Conservation (phyloP, 179 eudicot genomes). For the Sideroxylon spinosum region DNA sequence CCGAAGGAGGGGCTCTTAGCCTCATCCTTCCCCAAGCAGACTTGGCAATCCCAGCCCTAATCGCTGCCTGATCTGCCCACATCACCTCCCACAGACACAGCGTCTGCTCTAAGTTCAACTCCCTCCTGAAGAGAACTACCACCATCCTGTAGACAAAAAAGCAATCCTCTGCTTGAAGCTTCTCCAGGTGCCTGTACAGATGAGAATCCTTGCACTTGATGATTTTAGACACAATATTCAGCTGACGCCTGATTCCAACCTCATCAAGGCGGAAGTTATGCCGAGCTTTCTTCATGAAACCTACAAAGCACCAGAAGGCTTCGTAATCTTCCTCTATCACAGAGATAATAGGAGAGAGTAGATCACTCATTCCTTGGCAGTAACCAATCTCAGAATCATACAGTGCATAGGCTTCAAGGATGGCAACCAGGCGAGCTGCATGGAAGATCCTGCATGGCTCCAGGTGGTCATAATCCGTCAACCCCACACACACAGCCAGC, state of each 20-base stretch:
- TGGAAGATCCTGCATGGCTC: constrained; percentile 56
- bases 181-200: constrained; percentile 58
- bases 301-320: constrained; percentile 73
- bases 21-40: constrained; percentile 52
- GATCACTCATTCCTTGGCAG: constrained; percentile 75
- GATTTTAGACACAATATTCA: constrained; percentile 46
- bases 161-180: constrained; percentile 65
- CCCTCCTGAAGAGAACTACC: constrained; percentile 65
- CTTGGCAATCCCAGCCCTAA: constrained; percentile 52
- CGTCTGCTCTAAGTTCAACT: constrained; percentile 58
- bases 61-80: constrained; percentile 74
- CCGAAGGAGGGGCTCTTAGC: constrained; percentile 56
- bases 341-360: constrained; percentile 59
- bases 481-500: constrained; percentile 48
- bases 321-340: constrained; percentile 49
- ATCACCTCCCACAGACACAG: constrained; percentile 72
- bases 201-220: constrained; percentile 62
- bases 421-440: constrained; percentile 60
- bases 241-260: constrained; percentile 54
- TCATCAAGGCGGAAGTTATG: constrained; percentile 67
- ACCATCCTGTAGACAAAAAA: constrained; percentile 74
- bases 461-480: constrained; percentile 54
- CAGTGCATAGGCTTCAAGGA: constrained; percentile 60
- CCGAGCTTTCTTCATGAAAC: constrained; percentile 65
- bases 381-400: constrained; percentile 61